Percentiles rank a stretch among this genome's conserved stretches.
phyloP scores from a whole-genome alignment of 441 rosid genomes.

The Sinapis alba region DNA sequence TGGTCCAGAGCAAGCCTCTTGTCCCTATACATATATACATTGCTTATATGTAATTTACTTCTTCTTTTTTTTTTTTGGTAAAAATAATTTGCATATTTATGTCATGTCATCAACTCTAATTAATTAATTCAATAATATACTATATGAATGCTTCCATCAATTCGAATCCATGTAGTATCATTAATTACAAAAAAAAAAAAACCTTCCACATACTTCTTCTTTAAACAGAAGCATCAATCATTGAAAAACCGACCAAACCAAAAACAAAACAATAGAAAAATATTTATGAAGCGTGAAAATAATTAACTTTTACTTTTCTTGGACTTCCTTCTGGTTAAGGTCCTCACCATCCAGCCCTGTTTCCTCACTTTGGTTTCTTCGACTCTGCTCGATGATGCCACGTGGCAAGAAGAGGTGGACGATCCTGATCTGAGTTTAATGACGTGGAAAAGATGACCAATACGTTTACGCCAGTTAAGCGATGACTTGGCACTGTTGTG shows the following conservation, averaged over 20 bases:
- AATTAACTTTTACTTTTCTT: constrained; percentile 38
- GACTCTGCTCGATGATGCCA: constrained; percentile 56
- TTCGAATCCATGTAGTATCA: constrained; percentile 26
- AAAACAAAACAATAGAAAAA: not conserved
- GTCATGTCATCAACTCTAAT: not conserved
- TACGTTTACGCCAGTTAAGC: constrained; percentile 84
- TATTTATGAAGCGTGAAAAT: not conserved
- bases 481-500: constrained; percentile 59
- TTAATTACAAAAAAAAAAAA: constrained; percentile 32
- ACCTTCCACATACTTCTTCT: constrained; percentile 25
- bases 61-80: too few species aligned
- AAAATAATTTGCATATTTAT: not conserved
- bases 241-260: constrained; percentile 23
- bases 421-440: constrained; percentile 65
- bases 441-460: constrained; percentile 81
- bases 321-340: constrained; percentile 69
- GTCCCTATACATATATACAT: constrained; percentile 18
- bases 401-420: constrained; percentile 66
- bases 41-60: not conserved
- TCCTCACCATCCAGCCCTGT: constrained; percentile 73
- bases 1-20: constrained; percentile 33
- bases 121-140: not conserved
- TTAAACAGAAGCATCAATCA: constrained; percentile 33
- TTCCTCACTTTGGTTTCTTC: constrained; percentile 75
- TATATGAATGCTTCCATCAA: not conserved